Conservation (phyloP, 176 grass and related monocot species). For the Puya raimondii region DNA sequence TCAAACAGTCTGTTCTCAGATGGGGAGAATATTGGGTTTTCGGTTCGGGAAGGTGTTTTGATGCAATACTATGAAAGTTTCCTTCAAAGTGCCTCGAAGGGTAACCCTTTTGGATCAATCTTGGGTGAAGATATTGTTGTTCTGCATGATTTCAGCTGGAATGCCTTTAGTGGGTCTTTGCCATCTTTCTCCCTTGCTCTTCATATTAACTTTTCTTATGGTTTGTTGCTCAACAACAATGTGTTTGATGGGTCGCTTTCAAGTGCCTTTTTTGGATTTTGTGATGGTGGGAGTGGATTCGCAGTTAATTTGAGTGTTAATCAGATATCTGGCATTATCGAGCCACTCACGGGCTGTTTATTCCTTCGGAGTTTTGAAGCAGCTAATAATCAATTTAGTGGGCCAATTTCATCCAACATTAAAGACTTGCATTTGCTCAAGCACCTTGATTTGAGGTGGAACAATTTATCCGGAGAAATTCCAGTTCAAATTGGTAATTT, state of each 20-base stretch:
- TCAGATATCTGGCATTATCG: constrained; percentile 29
- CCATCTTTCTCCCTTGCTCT: constrained; percentile 22
- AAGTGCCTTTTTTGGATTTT: constrained; percentile 25
- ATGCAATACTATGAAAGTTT: constrained; percentile 31
- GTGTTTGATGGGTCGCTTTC: constrained; percentile 32
- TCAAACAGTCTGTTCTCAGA: constrained; percentile 1
- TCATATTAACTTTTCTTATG: constrained; percentile 31
- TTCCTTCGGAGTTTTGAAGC: constrained; percentile 36
- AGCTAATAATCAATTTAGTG: constrained; percentile 33
- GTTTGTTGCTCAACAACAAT: constrained; percentile 32
- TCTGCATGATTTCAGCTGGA: constrained; percentile 56
- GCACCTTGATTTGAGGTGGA: constrained; percentile 32
- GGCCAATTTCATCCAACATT: constrained; percentile 15
- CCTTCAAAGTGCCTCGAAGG: constrained; percentile 9
- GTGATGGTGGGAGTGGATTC: constrained; percentile 14
- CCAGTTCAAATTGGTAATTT: constrained; percentile 20
- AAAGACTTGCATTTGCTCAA: constrained; percentile 30
- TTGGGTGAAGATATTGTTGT: constrained; percentile 1
- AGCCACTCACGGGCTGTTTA: constrained; percentile 26
- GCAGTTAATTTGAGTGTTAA: constrained; percentile 43
- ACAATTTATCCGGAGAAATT: constrained; percentile 12
- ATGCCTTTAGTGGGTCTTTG: constrained; percentile 29
- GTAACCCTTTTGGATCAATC: constrained; percentile 21
- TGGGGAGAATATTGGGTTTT: neutral
- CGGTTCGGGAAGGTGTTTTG: constrained; percentile 9